Conservation (phyloP, 371 early-diverging fungal species). For the Rhizopus microsporus region DNA sequence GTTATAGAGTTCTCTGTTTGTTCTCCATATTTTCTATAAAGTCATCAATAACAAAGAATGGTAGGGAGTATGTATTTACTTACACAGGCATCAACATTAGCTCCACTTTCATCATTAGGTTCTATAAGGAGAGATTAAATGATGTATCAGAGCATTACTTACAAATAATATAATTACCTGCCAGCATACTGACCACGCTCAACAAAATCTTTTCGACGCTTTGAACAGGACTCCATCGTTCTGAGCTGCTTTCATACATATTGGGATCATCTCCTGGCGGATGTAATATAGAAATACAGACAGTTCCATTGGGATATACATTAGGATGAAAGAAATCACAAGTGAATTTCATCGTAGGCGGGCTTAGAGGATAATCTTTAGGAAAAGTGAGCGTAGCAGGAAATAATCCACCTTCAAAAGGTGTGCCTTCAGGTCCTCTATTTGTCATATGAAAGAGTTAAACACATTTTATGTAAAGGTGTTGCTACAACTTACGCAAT, state of each 20-base stretch:
- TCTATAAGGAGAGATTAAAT: slow-evolving; percentile 48
- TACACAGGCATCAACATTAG: slow-evolving; percentile 97
- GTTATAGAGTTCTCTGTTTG: slow-evolving; percentile 81
- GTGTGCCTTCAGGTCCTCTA: slow-evolving; percentile 93
- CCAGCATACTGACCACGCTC: slow-evolving; percentile 93
- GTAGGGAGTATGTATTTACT: slow-evolving; percentile 25
- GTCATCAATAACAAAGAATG: background rate
- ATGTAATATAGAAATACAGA: slow-evolving; percentile 99
- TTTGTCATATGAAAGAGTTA: slow-evolving; percentile 10
- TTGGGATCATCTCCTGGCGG: slow-evolving; percentile 98
- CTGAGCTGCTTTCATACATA: slow-evolving; percentile 90
- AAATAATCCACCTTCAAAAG: slow-evolving; percentile 90
- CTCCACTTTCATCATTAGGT: slow-evolving; percentile 99
- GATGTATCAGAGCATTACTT: background rate
- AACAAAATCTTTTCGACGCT: slow-evolving; percentile 97
- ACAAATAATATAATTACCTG: slow-evolving; percentile 46
- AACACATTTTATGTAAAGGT: slow-evolving; percentile 1
- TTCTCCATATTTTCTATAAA: slow-evolving; percentile 85
- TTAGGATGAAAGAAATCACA: slow-evolving; percentile 96
- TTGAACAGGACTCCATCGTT: slow-evolving; percentile 97
- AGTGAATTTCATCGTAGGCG: slow-evolving; percentile 90
- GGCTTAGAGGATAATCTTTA: slow-evolving; percentile 93
- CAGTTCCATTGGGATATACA: slow-evolving; percentile 96
- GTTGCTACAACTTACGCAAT: slow-evolving; percentile 68
- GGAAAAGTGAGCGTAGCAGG: slow-evolving; percentile 88